Percentiles rank a stretch among this genome's conserved stretches.
Conservation (phyloP, 2,329 filamentous ascomycete species). For the Pseudocercospora musae region DNA sequence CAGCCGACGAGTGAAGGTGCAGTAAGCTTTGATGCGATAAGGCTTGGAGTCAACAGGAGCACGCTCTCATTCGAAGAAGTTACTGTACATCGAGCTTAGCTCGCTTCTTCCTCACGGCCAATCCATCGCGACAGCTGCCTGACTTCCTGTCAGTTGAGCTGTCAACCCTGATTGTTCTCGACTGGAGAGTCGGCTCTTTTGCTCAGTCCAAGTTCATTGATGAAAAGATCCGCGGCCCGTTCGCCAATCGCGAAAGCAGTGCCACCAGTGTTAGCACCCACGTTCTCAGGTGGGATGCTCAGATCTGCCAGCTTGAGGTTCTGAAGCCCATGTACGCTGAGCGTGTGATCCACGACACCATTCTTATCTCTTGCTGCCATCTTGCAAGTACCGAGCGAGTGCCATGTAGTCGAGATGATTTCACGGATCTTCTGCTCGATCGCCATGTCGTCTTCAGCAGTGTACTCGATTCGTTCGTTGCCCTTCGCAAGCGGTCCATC, state of each 20-base stretch:
- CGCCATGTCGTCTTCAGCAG: neutral
- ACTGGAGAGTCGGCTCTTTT: conserved; percentile 17
- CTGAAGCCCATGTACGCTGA: conserved; percentile 41
- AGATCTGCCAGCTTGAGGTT: conserved; percentile 46
- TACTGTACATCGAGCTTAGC: neutral
- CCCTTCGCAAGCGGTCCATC: conserved; percentile 42
- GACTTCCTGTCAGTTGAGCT: neutral
- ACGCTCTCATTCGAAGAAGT: neutral
- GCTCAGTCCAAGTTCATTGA: conserved; percentile 38
- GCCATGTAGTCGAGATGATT: conserved; percentile 43
- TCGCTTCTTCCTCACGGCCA: neutral
- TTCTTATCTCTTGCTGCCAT: conserved; percentile 38
- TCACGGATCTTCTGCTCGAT: conserved; percentile 33
- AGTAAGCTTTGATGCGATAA: neutral
- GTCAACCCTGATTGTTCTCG: neutral
- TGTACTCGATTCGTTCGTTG: conserved; percentile 47
- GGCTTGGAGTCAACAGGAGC: neutral
- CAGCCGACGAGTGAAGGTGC: too few relatives aligned
- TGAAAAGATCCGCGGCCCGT: conserved; percentile 42
- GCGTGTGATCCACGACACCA: conserved; percentile 40
- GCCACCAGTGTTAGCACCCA: conserved; percentile 48
- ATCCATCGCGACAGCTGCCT: neutral
- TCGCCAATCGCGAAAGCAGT: conserved; percentile 45
- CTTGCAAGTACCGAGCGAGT: conserved; percentile 42
- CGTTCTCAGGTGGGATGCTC: conserved; percentile 41